These are phyloP conservation scores for Neodidymelliopsis sp. DNA, from an alignment of 2,329 filamentous ascomycete genomes.

Conservation along the genomic window DNA sequence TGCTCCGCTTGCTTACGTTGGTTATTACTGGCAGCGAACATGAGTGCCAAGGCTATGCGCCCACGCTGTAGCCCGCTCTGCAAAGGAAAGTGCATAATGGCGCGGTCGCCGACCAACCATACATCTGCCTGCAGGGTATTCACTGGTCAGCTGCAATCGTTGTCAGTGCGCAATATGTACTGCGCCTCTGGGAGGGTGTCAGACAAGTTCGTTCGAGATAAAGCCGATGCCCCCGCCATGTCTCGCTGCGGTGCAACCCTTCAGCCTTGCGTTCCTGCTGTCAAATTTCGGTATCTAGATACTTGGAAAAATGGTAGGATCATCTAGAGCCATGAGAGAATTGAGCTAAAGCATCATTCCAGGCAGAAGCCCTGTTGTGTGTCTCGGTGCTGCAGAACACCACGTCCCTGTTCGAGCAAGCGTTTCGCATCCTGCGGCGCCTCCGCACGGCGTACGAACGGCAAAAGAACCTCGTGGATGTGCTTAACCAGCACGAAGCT, in stretches of 20 bases:
- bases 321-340: neutral
- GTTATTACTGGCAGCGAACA: neutral
- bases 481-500: constrained; percentile 20
- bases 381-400: constrained; percentile 9
- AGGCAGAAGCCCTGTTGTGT: constrained; percentile 5
- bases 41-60: too few species aligned
- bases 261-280: neutral
- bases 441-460: constrained; percentile 22
- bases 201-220: constrained; percentile 1
- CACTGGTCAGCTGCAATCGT: constrained; percentile 3
- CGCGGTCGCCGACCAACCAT: neutral
- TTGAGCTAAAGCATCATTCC: neutral
- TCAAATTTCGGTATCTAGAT: neutral
- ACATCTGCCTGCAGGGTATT: neutral
- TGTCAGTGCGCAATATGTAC: neutral
- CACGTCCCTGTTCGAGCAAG: constrained; percentile 15
- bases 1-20: neutral
- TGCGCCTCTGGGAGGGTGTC: constrained; percentile 1
- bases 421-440: constrained; percentile 15
- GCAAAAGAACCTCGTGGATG: constrained; percentile 16
- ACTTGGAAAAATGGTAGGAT: constrained; percentile 1
- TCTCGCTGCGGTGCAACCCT: neutral
- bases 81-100: constrained; percentile 2
- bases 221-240: neutral
- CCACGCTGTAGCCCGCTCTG: constrained; percentile 2